A percentile compares a stretch with the other conserved stretches of the same genome.
phyloP scores from a whole-genome alignment of 2,329 filamentous ascomycete genomes.

The Ceratocystiopsis sp. region DNA sequence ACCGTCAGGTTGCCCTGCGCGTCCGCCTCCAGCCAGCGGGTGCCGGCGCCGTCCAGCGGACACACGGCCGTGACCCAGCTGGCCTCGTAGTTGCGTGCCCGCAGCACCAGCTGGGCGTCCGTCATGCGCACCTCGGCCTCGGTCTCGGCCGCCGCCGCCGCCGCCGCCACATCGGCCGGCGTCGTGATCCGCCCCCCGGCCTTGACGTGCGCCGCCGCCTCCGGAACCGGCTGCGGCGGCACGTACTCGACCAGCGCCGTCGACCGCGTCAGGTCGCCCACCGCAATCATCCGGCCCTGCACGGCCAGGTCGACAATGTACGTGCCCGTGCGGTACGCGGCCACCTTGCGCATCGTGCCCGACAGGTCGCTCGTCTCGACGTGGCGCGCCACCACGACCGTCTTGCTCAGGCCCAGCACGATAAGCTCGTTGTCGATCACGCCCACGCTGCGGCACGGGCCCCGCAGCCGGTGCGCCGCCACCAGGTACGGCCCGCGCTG shows the following conservation, averaged over 20 bases:
- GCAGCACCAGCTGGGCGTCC: constrained; percentile 44
- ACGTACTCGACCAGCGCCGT: constrained; percentile 61
- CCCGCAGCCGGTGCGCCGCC: constrained; percentile 51
- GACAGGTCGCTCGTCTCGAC: constrained; percentile 35
- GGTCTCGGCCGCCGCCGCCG: neutral
- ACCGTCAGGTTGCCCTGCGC: constrained; percentile 77
- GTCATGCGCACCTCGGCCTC: neutral
- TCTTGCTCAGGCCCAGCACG: constrained; percentile 79
- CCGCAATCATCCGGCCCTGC: constrained; percentile 56
- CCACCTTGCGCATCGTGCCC: constrained; percentile 49
- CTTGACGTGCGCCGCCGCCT: too few relatives aligned
- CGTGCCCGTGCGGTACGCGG: constrained; percentile 65
- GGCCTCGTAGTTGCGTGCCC: constrained; percentile 65
- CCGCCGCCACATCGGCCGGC: constrained; percentile 7
- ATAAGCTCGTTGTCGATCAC: constrained; percentile 55
- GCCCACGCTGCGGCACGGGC: constrained; percentile 63
- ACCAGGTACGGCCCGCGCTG: constrained; percentile 59
- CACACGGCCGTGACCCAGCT: constrained; percentile 69
- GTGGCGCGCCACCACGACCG: constrained; percentile 46
- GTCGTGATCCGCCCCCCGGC: neutral
- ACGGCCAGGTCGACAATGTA: constrained; percentile 70
- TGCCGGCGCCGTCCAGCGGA: constrained; percentile 39
- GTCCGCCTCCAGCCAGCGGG: constrained; percentile 71
- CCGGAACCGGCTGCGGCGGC: constrained; percentile 20
- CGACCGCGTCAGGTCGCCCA: constrained; percentile 90